A percentile compares a stretch with the other conserved stretches of the same genome.
Conservation (phyloP, 768 basidiomycete genomes). For the Lentinula raphanica region DNA sequence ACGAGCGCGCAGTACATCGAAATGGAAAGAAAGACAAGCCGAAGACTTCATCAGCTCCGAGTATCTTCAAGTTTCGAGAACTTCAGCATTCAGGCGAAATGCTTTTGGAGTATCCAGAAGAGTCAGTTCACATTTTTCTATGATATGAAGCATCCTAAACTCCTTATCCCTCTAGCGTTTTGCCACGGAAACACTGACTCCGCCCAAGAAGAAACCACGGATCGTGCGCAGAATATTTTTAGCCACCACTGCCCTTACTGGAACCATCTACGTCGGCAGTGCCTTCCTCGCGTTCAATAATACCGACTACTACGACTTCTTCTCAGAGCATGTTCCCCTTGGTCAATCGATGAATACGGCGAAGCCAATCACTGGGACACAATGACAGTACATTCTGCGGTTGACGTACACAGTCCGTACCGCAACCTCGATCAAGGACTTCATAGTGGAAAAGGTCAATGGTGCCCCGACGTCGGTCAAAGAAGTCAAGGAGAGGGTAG, state of each 20-base stretch:
- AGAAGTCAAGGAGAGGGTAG: conserved; percentile 23
- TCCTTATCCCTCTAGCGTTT: conserved; percentile 42
- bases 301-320: conserved; percentile 80
- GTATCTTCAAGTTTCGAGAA: too few relatives aligned
- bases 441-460: conserved; percentile 46
- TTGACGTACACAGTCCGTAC: conserved; percentile 49
- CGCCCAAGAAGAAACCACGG: conserved; percentile 48
- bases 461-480: conserved; percentile 28
- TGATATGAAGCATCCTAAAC: conserved; percentile 3
- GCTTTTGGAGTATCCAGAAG: conserved; percentile 51
- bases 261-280: conserved; percentile 80
- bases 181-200: conserved; percentile 48
- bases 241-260: conserved; percentile 61
- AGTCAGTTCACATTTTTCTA: conserved; percentile 34
- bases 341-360: conserved; percentile 76
- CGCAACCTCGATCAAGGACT: conserved; percentile 42
- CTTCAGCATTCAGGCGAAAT: conserved; percentile 39
- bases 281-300: conserved; percentile 73
- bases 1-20: too few relatives aligned
- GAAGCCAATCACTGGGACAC: conserved; percentile 78
- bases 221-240: conserved; percentile 58
- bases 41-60: too few relatives aligned
- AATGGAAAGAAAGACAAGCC: too few relatives aligned
- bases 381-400: conserved; percentile 55
- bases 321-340: conserved; percentile 74